Evolutionary conservation across 2,329 filamentous ascomycete genomes (phyloP), one percentile per base, ranked within the genome.

Genomic region (Hypoxylon sp.): DNA sequence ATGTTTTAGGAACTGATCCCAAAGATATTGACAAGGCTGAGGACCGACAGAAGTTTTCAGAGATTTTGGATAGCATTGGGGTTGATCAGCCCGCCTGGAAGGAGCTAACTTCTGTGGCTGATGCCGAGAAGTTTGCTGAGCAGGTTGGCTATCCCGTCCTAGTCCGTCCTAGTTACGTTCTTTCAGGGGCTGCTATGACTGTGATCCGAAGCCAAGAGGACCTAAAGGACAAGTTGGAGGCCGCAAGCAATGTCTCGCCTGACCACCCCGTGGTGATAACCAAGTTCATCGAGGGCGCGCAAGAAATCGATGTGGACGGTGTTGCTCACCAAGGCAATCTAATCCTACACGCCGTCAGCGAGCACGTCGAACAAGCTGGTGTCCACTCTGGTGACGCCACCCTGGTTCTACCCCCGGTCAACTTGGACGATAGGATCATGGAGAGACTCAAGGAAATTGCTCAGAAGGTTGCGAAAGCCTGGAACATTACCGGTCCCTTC

Each of bases 71-170:
- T 81, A 97, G 93, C 80, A 98, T 98, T 75, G 95, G 94, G 66
- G 90, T 99, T 62, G 95, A 98, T 79, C 96, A 99, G 83, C 96
- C 96, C 37, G 94, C 94, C 9, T 99, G 96, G 96, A 97, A 97
- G 82, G 96, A 99, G 81, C 89, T 98, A 42, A 97, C 92, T 31
- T 98, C 93, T 14, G 93, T 95, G 69, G 84, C 91, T 69, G 96
- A 93, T 19, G 96, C 94, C n/a, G 91, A 94, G 83, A 84, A 87
- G 70, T 99, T 98, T 75, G 94, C 94, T 55, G 84, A 93, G 11
- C 84, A 89, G 74, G 96, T 98, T 70, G 90, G 91, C 72, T 99
- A 98, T 83, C 96, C 96, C 17, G 96, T 99, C 44, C 89, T 99
- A 55, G 95, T 98, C 72, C 93, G 96, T 68, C 96, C 96, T 54